A percentile compares a stretch with the other conserved stretches of the same genome.
These are phyloP conservation scores for Zymoseptoria ardabiliae DNA, from an alignment of 2,329 filamentous ascomycete genomes.

Conservation along the genomic window DNA sequence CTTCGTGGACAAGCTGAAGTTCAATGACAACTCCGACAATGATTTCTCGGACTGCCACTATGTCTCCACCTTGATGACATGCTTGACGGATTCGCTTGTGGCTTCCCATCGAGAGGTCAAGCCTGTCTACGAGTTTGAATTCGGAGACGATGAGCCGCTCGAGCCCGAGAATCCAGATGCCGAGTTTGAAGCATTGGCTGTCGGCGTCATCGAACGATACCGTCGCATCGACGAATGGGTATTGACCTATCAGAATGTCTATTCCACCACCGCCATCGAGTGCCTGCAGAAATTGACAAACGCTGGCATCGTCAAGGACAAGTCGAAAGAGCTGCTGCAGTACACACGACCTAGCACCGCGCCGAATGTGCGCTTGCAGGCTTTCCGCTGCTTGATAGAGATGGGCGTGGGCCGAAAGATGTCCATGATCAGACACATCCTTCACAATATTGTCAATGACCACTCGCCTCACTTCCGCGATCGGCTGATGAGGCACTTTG, in stretches of 20 bases:
- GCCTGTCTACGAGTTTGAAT: slow-evolving; percentile 28
- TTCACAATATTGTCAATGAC: slow-evolving; percentile 51
- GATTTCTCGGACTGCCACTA: slow-evolving; percentile 83
- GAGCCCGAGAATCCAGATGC: slow-evolving; percentile 39
- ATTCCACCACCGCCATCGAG: slow-evolving; percentile 54
- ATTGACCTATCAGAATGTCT: slow-evolving; percentile 57
- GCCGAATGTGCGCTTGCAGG: slow-evolving; percentile 52
- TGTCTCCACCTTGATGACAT: slow-evolving; percentile 68
- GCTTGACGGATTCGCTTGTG: slow-evolving; percentile 50
- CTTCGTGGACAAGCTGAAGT: slow-evolving; percentile 79
- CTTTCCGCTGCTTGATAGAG: slow-evolving; percentile 52
- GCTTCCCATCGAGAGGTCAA: slow-evolving; percentile 25
- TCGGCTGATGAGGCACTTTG: slow-evolving; percentile 46
- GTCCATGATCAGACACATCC: slow-evolving; percentile 47
- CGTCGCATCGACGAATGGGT: slow-evolving; percentile 61
- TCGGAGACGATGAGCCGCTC: slow-evolving; percentile 40
- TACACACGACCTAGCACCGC: slow-evolving; percentile 55
- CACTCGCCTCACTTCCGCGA: slow-evolving; percentile 52
- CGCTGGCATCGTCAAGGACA: slow-evolving; percentile 46
- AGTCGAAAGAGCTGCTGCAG: slow-evolving; percentile 51
- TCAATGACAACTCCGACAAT: slow-evolving; percentile 93
- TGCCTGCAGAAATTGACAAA: slow-evolving; percentile 51
- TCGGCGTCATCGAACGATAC: slow-evolving; percentile 57
- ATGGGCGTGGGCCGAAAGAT: slow-evolving; percentile 47
- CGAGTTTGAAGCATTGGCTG: slow-evolving; percentile 48